Conservation (phyloP, 208 protist genomes). For the Acanthamoeba lenticulata region DNA sequence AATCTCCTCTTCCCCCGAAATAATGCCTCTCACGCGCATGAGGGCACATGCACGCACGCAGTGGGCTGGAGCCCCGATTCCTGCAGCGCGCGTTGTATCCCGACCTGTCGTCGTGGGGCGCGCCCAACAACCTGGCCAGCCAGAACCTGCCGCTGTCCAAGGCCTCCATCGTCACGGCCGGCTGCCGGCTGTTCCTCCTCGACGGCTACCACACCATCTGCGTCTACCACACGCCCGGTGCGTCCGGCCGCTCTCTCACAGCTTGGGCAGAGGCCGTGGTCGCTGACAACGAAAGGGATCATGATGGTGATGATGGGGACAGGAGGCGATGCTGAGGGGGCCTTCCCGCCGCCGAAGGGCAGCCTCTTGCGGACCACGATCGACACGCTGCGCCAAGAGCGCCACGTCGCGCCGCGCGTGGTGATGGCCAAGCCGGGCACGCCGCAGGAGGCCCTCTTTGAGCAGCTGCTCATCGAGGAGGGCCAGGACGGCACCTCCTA, state of each 20-base stretch:
- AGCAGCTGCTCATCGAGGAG: slow-evolving; percentile 61
- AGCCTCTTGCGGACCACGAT: background rate
- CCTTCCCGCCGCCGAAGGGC: slow-evolving; percentile 8
- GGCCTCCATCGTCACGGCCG: slow-evolving; percentile 5
- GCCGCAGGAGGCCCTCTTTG: slow-evolving; percentile 6
- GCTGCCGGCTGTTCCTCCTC: slow-evolving; percentile 27
- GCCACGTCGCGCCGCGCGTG: slow-evolving; percentile 10
- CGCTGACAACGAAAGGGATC: no score
- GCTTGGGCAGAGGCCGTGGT: no score
- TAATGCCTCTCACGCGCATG: no score
- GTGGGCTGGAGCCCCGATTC: slow-evolving; percentile 50
- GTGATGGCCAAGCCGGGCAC: slow-evolving; percentile 43
- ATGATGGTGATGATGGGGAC: no score
- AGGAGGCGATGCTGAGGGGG: background rate
- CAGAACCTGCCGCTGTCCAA: slow-evolving; percentile 15
- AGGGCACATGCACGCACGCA: no score
- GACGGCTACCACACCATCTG: slow-evolving; percentile 52
- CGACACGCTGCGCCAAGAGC: background rate
- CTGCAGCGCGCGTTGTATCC: slow-evolving; percentile 52
- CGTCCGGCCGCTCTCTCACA: background rate
- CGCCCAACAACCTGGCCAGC: background rate
- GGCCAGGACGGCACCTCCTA: background rate
- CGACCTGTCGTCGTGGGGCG: slow-evolving; percentile 26
- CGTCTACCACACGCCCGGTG: slow-evolving; percentile 8
- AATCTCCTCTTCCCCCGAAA: background rate